Evolutionary conservation across 306 rosid genomes (phyloP), one percentile per base, ranked within the genome.

Genomic region (Abrus pulchellus): DNA sequence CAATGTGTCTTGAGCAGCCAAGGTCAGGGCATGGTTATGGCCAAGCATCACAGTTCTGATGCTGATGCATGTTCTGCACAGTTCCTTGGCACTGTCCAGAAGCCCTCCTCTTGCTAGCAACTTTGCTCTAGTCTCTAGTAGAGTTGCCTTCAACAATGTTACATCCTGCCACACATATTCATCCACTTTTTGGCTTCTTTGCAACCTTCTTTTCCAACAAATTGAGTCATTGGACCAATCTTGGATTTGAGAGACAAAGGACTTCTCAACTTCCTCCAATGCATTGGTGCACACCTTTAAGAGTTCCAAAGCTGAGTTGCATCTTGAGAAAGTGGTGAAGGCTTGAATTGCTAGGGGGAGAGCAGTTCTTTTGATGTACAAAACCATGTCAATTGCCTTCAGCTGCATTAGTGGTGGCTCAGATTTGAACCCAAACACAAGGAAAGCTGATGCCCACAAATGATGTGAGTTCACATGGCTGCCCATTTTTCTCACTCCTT

Each of bases 121-220:
- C 83, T 92, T 94, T 0, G 97, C 97, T 76, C 97, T 86, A 2
- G 93, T 94, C 88, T 94, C 98, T 55, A 94, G 90, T 13, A 92
- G 56, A 47, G 94, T 91, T 13, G 98, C 97, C 85, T 92, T 94
- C 76, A 92, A 74, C 53, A 94, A 77, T 2, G 97, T 92, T 57
- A 92, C 97, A 48, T 94, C 97, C 56, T 94, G 98, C 98, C 98
- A 94, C 48, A 92, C 97, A 50, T 87, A 92, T 47, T 92, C 97
- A 54, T 94, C 97, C 33, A 89, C 93, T 77, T 88, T 85, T 44
- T 89, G 92, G 49, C 84, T 68, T 47, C 92, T 78, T 72, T 90
- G 90, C 76, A 86, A 68, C 88, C 89, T 92, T 63, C 85, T 88
- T 78, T 89, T 92, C 98, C 98, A 94, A 64, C 97, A 94, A 5